These are phyloP conservation scores for Tolypocladium album DNA, from an alignment of 2,329 filamentous ascomycete genomes.

Conservation along the genomic window DNA sequence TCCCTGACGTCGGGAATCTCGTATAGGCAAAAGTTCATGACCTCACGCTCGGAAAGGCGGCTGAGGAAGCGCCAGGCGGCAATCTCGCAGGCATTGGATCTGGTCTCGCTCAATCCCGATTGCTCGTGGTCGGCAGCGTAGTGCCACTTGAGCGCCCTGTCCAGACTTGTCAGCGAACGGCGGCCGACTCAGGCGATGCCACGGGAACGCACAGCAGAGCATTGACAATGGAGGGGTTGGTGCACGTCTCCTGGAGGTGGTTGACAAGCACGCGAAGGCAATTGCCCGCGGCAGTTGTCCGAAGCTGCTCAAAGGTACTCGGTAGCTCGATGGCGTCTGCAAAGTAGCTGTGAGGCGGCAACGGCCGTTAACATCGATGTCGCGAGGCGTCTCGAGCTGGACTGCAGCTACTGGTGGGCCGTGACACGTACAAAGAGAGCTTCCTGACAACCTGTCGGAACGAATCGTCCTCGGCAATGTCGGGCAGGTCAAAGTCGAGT, in stretches of 20 bases:
- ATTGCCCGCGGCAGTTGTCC: conserved; percentile 52
- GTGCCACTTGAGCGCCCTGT: conserved; percentile 66
- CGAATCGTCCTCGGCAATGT: conserved; percentile 45
- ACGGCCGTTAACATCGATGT: background rate
- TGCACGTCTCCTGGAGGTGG: conserved; percentile 51
- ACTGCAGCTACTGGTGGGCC: background rate
- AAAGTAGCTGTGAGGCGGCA: conserved; percentile 41
- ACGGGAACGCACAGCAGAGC: conserved; percentile 51
- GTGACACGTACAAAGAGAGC: conserved; percentile 43
- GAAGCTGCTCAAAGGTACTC: conserved; percentile 62
- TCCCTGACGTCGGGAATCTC: conserved; percentile 47
- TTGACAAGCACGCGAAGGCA: conserved; percentile 49
- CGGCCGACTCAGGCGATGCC: background rate
- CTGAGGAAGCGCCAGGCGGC: conserved; percentile 71
- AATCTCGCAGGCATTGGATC: conserved; percentile 68
- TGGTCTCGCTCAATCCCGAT: conserved; percentile 54
- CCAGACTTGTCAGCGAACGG: conserved; percentile 1
- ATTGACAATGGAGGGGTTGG: conserved; percentile 60
- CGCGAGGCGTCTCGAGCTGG: background rate
- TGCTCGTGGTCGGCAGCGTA: conserved; percentile 54
- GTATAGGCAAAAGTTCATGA: conserved; percentile 63
- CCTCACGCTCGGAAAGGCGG: conserved; percentile 59
- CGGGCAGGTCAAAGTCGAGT: conserved; percentile 34
- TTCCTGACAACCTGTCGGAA: conserved; percentile 58
- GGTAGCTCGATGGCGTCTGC: conserved; percentile 52